A percentile compares a stretch with the other conserved stretches of the same genome.
These are phyloP conservation scores for Yamadazyma laniorum DNA, from an alignment of 805 yeast genomes.

Conservation along the genomic window DNA sequence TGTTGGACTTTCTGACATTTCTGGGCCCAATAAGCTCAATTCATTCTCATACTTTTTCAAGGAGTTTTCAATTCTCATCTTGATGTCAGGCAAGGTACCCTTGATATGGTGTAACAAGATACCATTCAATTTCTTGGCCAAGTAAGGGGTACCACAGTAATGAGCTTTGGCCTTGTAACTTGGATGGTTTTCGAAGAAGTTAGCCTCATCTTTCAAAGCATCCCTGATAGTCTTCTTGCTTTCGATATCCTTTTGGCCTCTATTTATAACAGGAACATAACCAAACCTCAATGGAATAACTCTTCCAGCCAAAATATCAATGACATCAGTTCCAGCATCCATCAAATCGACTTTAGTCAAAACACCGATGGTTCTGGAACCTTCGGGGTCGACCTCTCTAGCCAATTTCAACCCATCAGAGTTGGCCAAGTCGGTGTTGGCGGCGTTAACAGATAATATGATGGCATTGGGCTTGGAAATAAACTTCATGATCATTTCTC, in stretches of 20 bases:
- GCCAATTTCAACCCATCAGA: slow-evolving; percentile 96
- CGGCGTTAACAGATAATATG: slow-evolving; percentile 90
- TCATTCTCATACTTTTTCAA: slow-evolving; percentile 82
- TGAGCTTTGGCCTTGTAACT: slow-evolving; percentile 91
- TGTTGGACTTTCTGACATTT: slow-evolving; percentile 82
- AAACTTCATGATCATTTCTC: slow-evolving; percentile 88
- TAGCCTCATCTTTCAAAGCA: slow-evolving; percentile 78
- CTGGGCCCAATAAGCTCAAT: slow-evolving; percentile 78
- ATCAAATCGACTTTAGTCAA: slow-evolving; percentile 93
- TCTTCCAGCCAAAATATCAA: slow-evolving; percentile 92
- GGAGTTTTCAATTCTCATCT: slow-evolving; percentile 81
- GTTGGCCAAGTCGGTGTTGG: slow-evolving; percentile 95
- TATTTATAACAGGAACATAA: slow-evolving; percentile 92
- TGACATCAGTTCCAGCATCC: slow-evolving; percentile 98
- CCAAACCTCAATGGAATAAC: slow-evolving; percentile 95
- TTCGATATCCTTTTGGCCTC: slow-evolving; percentile 97
- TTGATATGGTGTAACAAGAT: slow-evolving; percentile 84
- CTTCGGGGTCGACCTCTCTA: slow-evolving; percentile 97
- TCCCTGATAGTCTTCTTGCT: slow-evolving; percentile 79
- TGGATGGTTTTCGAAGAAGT: slow-evolving; percentile 84
- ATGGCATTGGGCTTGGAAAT: slow-evolving; percentile 95
- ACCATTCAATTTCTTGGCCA: slow-evolving; percentile 87
- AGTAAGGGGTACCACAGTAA: slow-evolving; percentile 97
- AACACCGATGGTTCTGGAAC: slow-evolving; percentile 93
- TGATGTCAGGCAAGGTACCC: slow-evolving; percentile 76